Evolutionary conservation across 2,329 filamentous ascomycete genomes (phyloP), one percentile per base, ranked within the genome.

Genomic region (Chaetomium sp.): DNA sequence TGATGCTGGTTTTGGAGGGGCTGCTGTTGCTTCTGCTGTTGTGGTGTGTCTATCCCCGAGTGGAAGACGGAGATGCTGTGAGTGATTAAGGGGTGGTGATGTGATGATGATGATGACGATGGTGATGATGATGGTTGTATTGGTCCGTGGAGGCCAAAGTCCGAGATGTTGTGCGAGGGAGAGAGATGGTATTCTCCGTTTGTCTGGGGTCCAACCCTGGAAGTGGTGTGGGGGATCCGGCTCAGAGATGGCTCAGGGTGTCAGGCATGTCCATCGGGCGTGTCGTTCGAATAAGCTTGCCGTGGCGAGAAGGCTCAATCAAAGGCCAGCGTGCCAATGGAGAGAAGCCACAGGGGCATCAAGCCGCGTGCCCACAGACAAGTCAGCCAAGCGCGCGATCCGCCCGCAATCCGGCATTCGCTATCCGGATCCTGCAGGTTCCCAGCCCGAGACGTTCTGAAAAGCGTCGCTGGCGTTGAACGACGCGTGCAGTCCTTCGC

Each of bases 241-340:
- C 58, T 58, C 21, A 50, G 50, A 19, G 65, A 49, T 58, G 54
- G 33, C 29, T 47, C 42, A 27, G 45, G 42, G 54, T 47, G 25
- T n/a, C 55, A 53, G 54, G 54, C 62, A 63, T 42, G 16, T 42
- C n/a, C n/a, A n/a, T n/a, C 38, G 38, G 38, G 16, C 16, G 38
- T 63, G 67, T 66, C 62, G 65, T 67, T 60, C 60, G 57, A 67
- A 63, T 67, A 68, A 66, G 67, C 64, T 67, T 65, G 65, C 59
- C 49, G 65, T 62, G 62, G 62, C 59, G 54, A 63, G 60, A 62
- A 54, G 57, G 59, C n/a, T 60, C 57, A 62, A 62, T 64, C 58
- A 51, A 51, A 58, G 58, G 33, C 62, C 29, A 33, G 57, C 67
- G 59, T 69, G 67, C 63, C 67, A 67, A 64, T 69, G 64, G 49